Evolutionary conservation across 2,329 filamentous ascomycete species (phyloP), one percentile per base, ranked within the genome.

Genomic region (Aspergillus persii): DNA sequence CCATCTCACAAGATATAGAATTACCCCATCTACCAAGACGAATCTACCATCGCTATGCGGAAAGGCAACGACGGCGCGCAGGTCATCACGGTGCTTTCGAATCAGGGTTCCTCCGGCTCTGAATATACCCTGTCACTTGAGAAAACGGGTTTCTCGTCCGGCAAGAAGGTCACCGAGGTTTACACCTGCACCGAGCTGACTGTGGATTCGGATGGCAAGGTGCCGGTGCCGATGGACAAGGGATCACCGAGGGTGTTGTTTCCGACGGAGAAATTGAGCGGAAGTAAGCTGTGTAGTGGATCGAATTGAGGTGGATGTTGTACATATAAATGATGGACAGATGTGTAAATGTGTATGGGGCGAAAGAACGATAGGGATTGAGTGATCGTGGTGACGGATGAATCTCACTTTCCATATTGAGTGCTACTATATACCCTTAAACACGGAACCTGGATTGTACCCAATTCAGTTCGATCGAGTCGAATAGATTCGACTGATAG

Each of bases 171-270:
- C 36, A 73, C 63, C 1, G 72, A 74, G 55, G 39, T 74, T 15
- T 60, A 68, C 8, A 65, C 66, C 46, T 86, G 84, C 68, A 71
- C 71, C 0, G 63, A 66, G 0, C 69, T 76, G 11, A 81, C 76
- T 2, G 75, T 80, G 1, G 77, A 78, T 55, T 66, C 66, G 3
- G 73, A 66, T 31, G 83, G 81, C 0, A 74, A 74, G 48, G 63
- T 85, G 5, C 67, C 69, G 8, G 76, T 84, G 6, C 66, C 71
- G 1, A 80, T 84, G 68, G 68, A 64, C 0, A 62, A 69, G 2
- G 82, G 81, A 0, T 58, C 77, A 53, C 80, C 83, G 0, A 69
- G 74, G 54, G 75, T 82, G 2, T 55, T 75, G 23, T 69, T 70
- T 46, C 69, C 70, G 3, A 53, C 15, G 2, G 58, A 36, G 26